Evolutionary conservation across 2,329 filamentous ascomycete genomes (phyloP).

Genomic region (Apiospora rasikravindrae): DNA sequence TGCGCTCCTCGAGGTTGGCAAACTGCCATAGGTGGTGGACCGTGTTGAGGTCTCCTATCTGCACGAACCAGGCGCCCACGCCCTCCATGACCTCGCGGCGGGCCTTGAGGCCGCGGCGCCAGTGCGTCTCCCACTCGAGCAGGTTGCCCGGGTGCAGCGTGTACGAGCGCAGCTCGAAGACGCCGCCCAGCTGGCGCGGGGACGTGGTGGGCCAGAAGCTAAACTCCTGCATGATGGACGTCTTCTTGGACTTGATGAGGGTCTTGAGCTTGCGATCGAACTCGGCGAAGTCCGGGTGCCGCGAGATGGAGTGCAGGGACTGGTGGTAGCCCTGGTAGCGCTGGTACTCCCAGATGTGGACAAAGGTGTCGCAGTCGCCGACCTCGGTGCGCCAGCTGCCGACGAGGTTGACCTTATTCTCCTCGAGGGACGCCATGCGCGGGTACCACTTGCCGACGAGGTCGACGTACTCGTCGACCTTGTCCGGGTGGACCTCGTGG

Average conservation of each 20-base stretch:
- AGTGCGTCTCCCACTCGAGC: constrained; percentile 98
- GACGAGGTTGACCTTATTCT: constrained; percentile 95
- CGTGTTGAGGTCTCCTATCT: constrained; percentile 96
- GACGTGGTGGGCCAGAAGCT: constrained; percentile 98
- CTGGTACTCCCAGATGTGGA: constrained; percentile 99
- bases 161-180: constrained; percentile 97
- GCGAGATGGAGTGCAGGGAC: constrained; percentile 83
- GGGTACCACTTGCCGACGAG: constrained; percentile 93
- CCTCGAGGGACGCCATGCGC: constrained; percentile 78
- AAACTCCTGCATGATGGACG: constrained; percentile 98
- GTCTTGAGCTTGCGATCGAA: constrained; percentile 86
- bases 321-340: constrained; percentile 95
- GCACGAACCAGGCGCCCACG: constrained; percentile 97
- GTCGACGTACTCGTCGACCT: constrained; percentile 91
- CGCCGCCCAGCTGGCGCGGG: constrained; percentile 84
- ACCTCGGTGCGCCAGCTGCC: constrained; percentile 99
- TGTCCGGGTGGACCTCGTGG: constrained; percentile 93
- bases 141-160: constrained; percentile 94
- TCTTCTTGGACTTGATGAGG: constrained; percentile 84
- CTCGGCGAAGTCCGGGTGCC: constrained; percentile 80
- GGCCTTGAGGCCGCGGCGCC: constrained; percentile 89
- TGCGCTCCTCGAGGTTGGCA: constrained; percentile 92
- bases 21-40: constrained; percentile 99
- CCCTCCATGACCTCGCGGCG: constrained; percentile 98
- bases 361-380: constrained; percentile 96